Conservation (phyloP, 78 protist genomes). For the Planoprotostelium fungivorum region DNA sequence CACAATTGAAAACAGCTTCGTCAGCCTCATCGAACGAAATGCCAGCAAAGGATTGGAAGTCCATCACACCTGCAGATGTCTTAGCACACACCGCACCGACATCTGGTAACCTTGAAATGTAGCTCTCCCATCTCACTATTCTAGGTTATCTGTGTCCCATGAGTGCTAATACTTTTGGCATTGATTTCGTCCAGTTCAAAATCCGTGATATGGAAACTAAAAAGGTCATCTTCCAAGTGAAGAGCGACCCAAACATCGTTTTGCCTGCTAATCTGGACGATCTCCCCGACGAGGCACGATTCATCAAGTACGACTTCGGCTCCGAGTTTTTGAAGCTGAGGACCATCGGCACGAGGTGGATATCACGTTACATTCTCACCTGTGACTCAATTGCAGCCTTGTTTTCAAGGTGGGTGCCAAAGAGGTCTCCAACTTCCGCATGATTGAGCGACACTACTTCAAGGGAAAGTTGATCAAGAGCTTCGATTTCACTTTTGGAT, state of each 20-base stretch:
- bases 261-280: not conserved
- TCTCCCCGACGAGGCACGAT: conserved; percentile 20
- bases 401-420: conserved; percentile 61
- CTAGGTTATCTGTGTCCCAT: conserved; percentile 65
- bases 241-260: not conserved
- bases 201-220: conserved; percentile 61
- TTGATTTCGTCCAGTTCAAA: conserved; percentile 63
- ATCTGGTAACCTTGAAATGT: not conserved
- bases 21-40: no score
- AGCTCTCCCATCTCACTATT: not conserved
- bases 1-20: no score
- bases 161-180: conserved; percentile 50
- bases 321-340: conserved; percentile 11
- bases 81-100: not conserved
- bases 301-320: conserved; percentile 55
- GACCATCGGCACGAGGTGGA: conserved; percentile 46
- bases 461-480: conserved; percentile 55
- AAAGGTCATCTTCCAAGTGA: conserved; percentile 12
- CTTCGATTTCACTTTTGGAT: conserved; percentile 78
- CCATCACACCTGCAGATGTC: not conserved
- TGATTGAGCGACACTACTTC: conserved; percentile 87
- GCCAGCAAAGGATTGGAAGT: not conserved
- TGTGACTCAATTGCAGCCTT: conserved; percentile 13
- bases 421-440: conserved; percentile 66
- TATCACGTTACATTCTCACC: not conserved